phyloP scores from a whole-genome alignment of 2,329 filamentous ascomycete genomes.

The Diatrype stigma region DNA sequence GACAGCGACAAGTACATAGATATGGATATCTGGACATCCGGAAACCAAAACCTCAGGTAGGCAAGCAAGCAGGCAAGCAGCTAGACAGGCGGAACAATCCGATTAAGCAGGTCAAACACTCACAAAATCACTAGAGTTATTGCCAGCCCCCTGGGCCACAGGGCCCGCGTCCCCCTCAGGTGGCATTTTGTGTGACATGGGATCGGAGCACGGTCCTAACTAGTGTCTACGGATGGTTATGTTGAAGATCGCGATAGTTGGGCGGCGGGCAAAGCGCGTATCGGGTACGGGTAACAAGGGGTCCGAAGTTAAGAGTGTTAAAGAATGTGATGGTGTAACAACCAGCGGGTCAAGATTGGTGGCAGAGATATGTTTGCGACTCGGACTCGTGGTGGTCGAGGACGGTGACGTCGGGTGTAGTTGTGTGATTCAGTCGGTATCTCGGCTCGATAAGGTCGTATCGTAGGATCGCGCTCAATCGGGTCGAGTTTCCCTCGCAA shows the following conservation, averaged over 20 bases:
- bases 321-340: background rate
- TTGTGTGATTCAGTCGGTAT: background rate
- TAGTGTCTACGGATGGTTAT: background rate
- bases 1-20: conserved; percentile 1
- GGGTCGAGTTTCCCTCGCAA: background rate
- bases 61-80: conserved; percentile 5
- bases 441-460: background rate
- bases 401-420: background rate
- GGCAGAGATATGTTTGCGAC: background rate
- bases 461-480: background rate
- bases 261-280: background rate
- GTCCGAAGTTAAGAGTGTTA: background rate
- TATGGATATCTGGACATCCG: too few relatives aligned
- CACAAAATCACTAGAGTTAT: conserved; percentile 95
- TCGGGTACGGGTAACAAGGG: background rate
- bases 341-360: background rate
- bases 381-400: background rate
- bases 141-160: conserved; percentile 44
- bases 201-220: background rate
- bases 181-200: conserved; percentile 22
- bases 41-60: conserved; percentile 2
- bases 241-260: background rate
- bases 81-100: conserved; percentile 5
- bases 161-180: conserved; percentile 33
- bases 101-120: conserved; percentile 37